Evolutionary conservation across 768 basidiomycete genomes (phyloP).

Genomic region (Leccinum incarnatum): DNA sequence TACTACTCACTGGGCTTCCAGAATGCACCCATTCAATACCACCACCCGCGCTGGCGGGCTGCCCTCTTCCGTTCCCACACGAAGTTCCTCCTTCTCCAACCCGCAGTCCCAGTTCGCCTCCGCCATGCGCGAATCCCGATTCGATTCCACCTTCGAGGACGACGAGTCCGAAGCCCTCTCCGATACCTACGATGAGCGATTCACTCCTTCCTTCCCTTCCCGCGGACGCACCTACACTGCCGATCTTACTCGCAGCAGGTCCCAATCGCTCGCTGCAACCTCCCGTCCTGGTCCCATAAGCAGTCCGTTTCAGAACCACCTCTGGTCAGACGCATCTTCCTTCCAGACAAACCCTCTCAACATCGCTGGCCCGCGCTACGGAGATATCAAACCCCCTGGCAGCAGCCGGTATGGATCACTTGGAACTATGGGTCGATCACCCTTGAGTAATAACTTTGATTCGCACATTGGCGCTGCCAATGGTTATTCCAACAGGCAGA

Average conservation of each 20-base stretch:
- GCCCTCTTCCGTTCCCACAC: conserved; percentile 58
- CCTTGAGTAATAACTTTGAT: conserved; percentile 50
- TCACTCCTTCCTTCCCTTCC: conserved; percentile 40
- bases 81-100: conserved; percentile 68
- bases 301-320: conserved; percentile 40
- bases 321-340: conserved; percentile 58
- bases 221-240: conserved; percentile 60
- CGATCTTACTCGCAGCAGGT: conserved; percentile 70
- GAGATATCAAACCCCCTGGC: conserved; percentile 61
- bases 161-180: conserved; percentile 68
- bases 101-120: conserved; percentile 57
- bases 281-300: conserved; percentile 52
- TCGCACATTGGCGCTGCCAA: conserved; percentile 47
- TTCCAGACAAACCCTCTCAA: conserved; percentile 54
- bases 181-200: conserved; percentile 62
- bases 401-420: conserved; percentile 63
- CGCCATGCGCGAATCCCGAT: conserved; percentile 63
- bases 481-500: conserved; percentile 42
- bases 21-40: conserved; percentile 44
- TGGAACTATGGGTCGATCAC: conserved; percentile 54
- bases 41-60: conserved; percentile 32
- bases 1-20: conserved; percentile 41
- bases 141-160: conserved; percentile 79
- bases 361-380: conserved; percentile 52
- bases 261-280: conserved; percentile 68